Evolutionary conservation across 192 early-diverging fungal species (phyloP).

Genomic region (Helicostylum pulchrum): DNA sequence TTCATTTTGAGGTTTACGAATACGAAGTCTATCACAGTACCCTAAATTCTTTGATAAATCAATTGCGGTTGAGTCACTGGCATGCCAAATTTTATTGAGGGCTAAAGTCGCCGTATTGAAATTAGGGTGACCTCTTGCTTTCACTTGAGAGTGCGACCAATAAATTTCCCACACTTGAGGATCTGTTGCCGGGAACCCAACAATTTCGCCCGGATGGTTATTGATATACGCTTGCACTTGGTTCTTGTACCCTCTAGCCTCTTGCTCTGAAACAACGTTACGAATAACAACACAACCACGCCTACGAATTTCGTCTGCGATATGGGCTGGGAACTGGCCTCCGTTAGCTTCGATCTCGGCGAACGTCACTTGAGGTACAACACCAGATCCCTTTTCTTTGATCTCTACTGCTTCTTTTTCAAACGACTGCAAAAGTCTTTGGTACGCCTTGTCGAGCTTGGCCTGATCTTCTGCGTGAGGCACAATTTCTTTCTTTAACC

Average conservation of each 20-base stretch:
- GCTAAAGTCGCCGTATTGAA: conserved; percentile 23
- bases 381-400: conserved; percentile 16
- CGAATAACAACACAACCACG: conserved; percentile 31
- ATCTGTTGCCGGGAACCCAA: conserved; percentile 6
- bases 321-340: conserved; percentile 22
- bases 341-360: conserved; percentile 15
- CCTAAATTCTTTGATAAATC: conserved; percentile 30
- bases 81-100: conserved; percentile 30
- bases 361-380: conserved; percentile 23
- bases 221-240: conserved; percentile 23
- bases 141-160: conserved; percentile 26
- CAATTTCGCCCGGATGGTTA: conserved; percentile 3
- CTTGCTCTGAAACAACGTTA: conserved; percentile 15
- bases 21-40: conserved; percentile 32
- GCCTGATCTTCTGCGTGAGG: background rate
- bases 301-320: conserved; percentile 19
- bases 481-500: conserved; percentile 22
- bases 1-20: conserved; percentile 22
- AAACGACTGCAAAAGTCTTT: conserved; percentile 10
- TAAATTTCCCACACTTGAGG: conserved; percentile 33
- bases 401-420: conserved; percentile 24
- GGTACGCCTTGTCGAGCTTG: conserved; percentile 4
- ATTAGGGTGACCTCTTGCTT: conserved; percentile 22
- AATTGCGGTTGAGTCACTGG: conserved; percentile 6
- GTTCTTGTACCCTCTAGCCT: conserved; percentile 25